Percentiles rank a stretch among this genome's conserved stretches.
These are phyloP conservation scores for Penicillium sp. DNA, from an alignment of 2,329 filamentous ascomycete species.

Conservation along the genomic window DNA sequence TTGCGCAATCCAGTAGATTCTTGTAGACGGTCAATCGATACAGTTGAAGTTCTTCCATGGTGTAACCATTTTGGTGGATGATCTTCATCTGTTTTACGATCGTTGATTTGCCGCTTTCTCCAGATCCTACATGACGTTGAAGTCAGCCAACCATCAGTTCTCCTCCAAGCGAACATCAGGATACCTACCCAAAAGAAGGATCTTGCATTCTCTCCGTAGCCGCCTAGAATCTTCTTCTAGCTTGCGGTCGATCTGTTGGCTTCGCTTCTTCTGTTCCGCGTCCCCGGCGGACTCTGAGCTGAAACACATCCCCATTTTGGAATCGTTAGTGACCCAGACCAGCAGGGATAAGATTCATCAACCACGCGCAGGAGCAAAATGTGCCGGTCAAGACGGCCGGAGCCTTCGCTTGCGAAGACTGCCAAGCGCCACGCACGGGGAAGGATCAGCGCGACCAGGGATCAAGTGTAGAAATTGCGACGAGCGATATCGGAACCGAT, in stretches of 20 bases:
- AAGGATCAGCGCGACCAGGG: constrained; percentile 1
- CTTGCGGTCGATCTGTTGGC: constrained; percentile 89
- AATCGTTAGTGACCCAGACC: constrained; percentile 18
- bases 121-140: constrained; percentile 65
- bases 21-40: constrained; percentile 98
- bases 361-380: constrained; percentile 27
- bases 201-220: constrained; percentile 97
- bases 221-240: constrained; percentile 92
- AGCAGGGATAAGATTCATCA: constrained; percentile 22
- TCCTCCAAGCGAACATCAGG: neutral
- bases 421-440: constrained; percentile 15
- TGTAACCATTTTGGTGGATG: constrained; percentile 97
- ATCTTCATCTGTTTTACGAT: constrained; percentile 99
- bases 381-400: constrained; percentile 24
- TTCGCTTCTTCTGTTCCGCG: constrained; percentile 90
- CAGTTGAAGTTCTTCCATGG: constrained; percentile 85
- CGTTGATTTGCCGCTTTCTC: constrained; percentile 97
- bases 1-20: constrained; percentile 95
- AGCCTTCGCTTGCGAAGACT: constrained; percentile 17
- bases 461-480: neutral
- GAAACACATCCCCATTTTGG: constrained; percentile 84
- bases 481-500: neutral
- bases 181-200: constrained; percentile 75
- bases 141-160: constrained; percentile 10
- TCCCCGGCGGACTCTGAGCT: constrained; percentile 77